Evolutionary conservation across 1,284 basidiomycete species (phyloP), one percentile per base, ranked within the genome.

Genomic region (Apiotrichum porosum): DNA sequence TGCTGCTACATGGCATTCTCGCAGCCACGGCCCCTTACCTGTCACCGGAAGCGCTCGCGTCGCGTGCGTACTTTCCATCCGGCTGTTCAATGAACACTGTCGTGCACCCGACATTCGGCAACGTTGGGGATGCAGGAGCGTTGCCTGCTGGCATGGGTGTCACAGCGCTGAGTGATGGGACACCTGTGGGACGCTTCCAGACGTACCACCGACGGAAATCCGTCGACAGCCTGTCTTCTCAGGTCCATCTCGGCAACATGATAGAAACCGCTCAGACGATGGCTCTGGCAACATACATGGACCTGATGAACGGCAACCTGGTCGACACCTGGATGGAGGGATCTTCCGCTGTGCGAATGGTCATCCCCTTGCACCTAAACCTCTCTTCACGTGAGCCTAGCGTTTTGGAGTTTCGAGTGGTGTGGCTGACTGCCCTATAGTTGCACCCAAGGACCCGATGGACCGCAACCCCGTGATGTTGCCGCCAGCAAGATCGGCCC

Each of bases 141-240:
- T n/a, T n/a, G n/a, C n/a, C n/a, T n/a, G n/a, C n/a, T n/a, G n/a
- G n/a, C n/a, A n/a, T n/a, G n/a, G n/a, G n/a, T n/a, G n/a, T n/a
- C n/a, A n/a, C n/a, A n/a, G n/a, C n/a, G n/a, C n/a, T n/a, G 5
- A 33, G 49, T 9, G 42, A 34, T 13, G 39, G 18, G n/a, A 48
- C 39, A 9, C 56, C 65, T 2, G 43, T 62, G n/a, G 59, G 58
- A 5, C 49, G 61, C n/a, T 71, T 69, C 41, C 65, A 69, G 50
- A 42, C 65, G 26, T 71, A 67, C 67, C 69, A 71, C 37, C 52
- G 69, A 17, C 52, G 67, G 9, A 68, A 67, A 42, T 56, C 61
- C 6, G 57, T 66, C 26, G 56, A 63, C 30, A 45, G 39, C 2
- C 43, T 65, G 30, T 33, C 40, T 8, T 23, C 40, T 8, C 31